Base-by-base conservation (phyloP, 495 filamentous ascomycete species). In the Jackrogersella multiformis region DNA sequence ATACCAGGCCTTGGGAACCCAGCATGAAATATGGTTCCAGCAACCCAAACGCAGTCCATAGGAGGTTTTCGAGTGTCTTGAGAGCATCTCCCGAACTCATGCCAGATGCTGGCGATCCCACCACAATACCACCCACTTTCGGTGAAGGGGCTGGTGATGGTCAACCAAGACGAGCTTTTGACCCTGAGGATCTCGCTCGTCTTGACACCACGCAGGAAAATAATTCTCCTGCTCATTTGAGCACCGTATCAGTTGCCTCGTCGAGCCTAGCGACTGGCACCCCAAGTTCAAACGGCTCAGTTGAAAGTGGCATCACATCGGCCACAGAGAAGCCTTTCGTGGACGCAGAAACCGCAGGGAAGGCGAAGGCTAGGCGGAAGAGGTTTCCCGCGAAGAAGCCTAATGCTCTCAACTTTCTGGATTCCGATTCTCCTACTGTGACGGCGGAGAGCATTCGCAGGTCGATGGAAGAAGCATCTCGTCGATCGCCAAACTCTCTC, bases 231-330 rank as follows among this genome's bases (percentile, higher is more conserved):
- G 16, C 52, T 9, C 62, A 34, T 24, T 52, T 59, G 9, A 56
- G 36, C 13, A 51, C 64, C 9, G 64, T 61, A 1, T 65, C 61
- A 30, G 30, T 55, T 21, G 55, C 57, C 0, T 57, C 67, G 6
- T 65, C 61, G 4, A 56, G 63, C 24, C 28, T 63, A n/a, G 63
- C 68, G 5, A 62, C 68, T 20, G 58, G 61, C 16, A 54, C 57
- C 18, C 49, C 63, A 15, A 66, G 53, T 26, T 61, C 78, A 5
- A 70, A 69, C 30, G 65, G 69, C 24, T 77, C 78, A 1, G 77
- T 70, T 62, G 74, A 68, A 15, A 77, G 77, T 55, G 70, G 73
- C 28, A 76, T 75, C 13, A 77, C 79, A 7, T n/a, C n/a, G n/a
- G 65, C 76, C 9, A 78, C 76, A 6, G 73, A 74, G 64, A 56